A percentile compares a stretch with the other conserved stretches of the same genome.
These are phyloP conservation scores for Gastrolobium villosum DNA, from an alignment of 306 rosid genomes.

Conservation along the genomic window DNA sequence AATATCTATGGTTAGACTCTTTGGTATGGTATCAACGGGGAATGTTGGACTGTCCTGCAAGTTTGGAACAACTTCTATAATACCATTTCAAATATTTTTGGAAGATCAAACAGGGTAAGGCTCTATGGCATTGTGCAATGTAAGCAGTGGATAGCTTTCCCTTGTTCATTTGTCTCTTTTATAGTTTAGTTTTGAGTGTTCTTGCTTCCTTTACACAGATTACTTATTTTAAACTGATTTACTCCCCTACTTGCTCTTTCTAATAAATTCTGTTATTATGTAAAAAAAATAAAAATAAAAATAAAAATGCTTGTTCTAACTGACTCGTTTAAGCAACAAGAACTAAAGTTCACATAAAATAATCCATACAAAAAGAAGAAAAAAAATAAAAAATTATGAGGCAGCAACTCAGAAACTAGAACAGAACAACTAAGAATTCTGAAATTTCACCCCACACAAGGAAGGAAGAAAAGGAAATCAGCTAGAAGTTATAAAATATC, in stretches of 20 bases:
- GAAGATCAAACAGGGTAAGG: slow-evolving; percentile 5
- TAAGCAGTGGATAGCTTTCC: background rate
- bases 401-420: slow-evolving; percentile 18
- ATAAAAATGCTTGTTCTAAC: too few species aligned
- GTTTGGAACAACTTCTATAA: slow-evolving; percentile 22
- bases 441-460: slow-evolving; percentile 3
- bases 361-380: background rate
- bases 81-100: slow-evolving; percentile 27
- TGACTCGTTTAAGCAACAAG: slow-evolving; percentile 34
- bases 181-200: background rate
- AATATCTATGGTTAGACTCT: slow-evolving; percentile 21
- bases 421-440: slow-evolving; percentile 7
- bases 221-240: slow-evolving; percentile 6
- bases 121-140: background rate
- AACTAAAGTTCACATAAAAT: slow-evolving; percentile 30
- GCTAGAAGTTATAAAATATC: background rate
- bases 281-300: too few species aligned
- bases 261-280: background rate
- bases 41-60: slow-evolving; percentile 13
- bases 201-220: background rate
- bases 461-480: slow-evolving; percentile 30
- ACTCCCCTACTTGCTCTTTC: background rate
- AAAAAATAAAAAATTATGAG: background rate
- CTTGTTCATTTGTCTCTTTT: background rate
- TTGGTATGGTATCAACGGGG: background rate